Conservation (phyloP, 805 yeast genomes). For the Candida anglica region DNA sequence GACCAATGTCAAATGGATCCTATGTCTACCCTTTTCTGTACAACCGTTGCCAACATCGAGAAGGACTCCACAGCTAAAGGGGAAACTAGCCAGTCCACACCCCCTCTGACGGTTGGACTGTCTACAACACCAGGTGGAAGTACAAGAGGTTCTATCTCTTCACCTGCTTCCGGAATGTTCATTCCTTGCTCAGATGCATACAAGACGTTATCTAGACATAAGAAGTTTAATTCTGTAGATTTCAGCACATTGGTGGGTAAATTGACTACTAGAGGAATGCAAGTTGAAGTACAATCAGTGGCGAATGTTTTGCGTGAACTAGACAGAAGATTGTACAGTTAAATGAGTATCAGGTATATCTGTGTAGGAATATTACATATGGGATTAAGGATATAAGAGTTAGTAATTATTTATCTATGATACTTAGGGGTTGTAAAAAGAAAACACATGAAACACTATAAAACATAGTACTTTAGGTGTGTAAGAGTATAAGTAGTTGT, state of each 20-base stretch:
- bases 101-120: conserved; percentile 1
- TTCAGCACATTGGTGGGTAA: conserved; percentile 71
- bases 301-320: conserved; percentile 80
- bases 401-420: too few relatives aligned
- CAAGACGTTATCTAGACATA: conserved; percentile 79
- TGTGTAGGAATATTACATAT: too few relatives aligned
- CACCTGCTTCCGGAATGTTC: conserved; percentile 42
- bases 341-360: too few relatives aligned
- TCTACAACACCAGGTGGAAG: too few relatives aligned
- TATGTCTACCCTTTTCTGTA: conserved; percentile 82
- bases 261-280: conserved; percentile 78
- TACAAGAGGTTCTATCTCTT: too few relatives aligned
- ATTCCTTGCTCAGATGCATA: conserved; percentile 91
- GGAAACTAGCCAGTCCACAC: conserved; percentile 1
- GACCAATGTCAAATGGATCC: conserved; percentile 81
- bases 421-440: too few relatives aligned
- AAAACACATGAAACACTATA: too few relatives aligned
- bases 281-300: conserved; percentile 87
- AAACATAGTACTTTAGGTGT: too few relatives aligned
- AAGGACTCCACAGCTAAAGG: conserved; percentile 10
- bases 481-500: too few relatives aligned
- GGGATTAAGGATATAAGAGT: too few relatives aligned
- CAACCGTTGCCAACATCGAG: conserved; percentile 67
- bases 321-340: conserved; percentile 61
- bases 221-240: conserved; percentile 69